Evolutionary conservation across 768 basidiomycete species (phyloP).

Genomic region (Tephrocybe sp.): DNA sequence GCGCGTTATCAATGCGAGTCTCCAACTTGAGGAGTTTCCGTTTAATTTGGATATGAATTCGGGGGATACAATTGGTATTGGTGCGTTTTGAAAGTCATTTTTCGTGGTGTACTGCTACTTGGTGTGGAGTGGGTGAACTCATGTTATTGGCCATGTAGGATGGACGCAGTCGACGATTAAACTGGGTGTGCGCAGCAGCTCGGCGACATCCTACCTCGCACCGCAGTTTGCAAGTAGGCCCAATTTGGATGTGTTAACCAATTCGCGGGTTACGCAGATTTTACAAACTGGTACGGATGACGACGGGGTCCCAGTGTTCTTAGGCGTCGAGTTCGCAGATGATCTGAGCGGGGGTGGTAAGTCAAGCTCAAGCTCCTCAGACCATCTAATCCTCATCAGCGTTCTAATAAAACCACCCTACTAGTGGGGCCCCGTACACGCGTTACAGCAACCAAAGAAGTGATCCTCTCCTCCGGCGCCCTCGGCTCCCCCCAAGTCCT

Average conservation of each 20-base stretch:
- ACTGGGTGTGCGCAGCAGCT: constrained; percentile 22
- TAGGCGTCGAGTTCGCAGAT: constrained; percentile 20
- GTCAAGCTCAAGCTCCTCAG: neutral
- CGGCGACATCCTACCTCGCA: constrained; percentile 24
- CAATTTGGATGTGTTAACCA: constrained; percentile 23
- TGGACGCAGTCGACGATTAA: constrained; percentile 26
- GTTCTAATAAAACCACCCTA: too few species aligned
- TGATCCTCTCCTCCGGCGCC: constrained; percentile 30
- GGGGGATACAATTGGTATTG: constrained; percentile 21
- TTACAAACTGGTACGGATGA: constrained; percentile 12
- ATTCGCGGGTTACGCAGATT: constrained; percentile 21
- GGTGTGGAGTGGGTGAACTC: too few species aligned
- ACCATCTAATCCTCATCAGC: neutral
- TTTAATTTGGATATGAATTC: constrained; percentile 25
- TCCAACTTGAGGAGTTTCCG: constrained; percentile 21
- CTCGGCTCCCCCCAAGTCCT: constrained; percentile 28
- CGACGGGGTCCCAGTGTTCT: constrained; percentile 18
- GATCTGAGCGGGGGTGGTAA: neutral
- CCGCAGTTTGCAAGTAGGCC: constrained; percentile 12
- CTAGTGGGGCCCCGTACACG: constrained; percentile 8
- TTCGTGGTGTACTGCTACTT: neutral
- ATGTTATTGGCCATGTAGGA: constrained; percentile 7
- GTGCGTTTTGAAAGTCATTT: constrained; percentile 10
- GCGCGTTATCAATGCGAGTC: constrained; percentile 25
- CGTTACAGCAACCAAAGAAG: constrained; percentile 27